Evolutionary conservation across 108 stramenopile species (phyloP).

Genomic region (Nitzschia sp.): DNA sequence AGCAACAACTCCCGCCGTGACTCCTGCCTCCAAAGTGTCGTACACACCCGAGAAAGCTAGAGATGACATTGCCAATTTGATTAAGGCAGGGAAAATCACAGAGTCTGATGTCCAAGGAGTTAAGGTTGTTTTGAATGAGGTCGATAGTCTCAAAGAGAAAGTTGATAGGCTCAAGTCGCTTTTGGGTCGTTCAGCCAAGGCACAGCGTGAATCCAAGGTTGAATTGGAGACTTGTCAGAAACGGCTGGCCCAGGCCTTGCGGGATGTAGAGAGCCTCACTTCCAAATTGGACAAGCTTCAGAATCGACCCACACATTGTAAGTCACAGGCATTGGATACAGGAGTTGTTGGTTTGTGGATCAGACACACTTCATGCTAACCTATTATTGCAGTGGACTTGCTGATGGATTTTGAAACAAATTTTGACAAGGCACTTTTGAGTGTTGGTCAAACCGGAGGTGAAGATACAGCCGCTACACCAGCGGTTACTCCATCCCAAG

Average conservation of each 20-base stretch:
- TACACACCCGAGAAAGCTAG: conserved; percentile 31
- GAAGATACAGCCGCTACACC: conserved; percentile 46
- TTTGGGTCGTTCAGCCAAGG: conserved; percentile 82
- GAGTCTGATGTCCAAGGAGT: conserved; percentile 42
- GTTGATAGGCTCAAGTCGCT: conserved; percentile 80
- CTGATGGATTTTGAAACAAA: conserved; percentile 89
- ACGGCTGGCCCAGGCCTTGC: conserved; percentile 41
- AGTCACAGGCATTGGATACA: background rate
- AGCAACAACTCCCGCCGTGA: background rate
- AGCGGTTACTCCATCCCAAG: background rate
- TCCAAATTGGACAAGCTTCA: conserved; percentile 68
- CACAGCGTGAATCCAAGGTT: conserved; percentile 80
- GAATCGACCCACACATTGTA: conserved; percentile 75
- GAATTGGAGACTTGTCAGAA: conserved; percentile 65
- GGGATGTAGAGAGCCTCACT: conserved; percentile 66
- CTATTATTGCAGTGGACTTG: conserved; percentile 51
- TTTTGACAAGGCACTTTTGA: conserved; percentile 76
- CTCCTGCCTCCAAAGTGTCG: conserved; percentile 1
- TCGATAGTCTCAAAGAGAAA: conserved; percentile 72
- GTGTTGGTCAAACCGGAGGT: conserved; percentile 67
- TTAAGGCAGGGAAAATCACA: conserved; percentile 35
- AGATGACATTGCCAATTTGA: conserved; percentile 42
- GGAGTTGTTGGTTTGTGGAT: background rate
- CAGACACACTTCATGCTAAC: background rate
- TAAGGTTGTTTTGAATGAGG: conserved; percentile 64